Conservation (phyloP, 164 flowering plant genomes). For the Stephania cephalantha region DNA sequence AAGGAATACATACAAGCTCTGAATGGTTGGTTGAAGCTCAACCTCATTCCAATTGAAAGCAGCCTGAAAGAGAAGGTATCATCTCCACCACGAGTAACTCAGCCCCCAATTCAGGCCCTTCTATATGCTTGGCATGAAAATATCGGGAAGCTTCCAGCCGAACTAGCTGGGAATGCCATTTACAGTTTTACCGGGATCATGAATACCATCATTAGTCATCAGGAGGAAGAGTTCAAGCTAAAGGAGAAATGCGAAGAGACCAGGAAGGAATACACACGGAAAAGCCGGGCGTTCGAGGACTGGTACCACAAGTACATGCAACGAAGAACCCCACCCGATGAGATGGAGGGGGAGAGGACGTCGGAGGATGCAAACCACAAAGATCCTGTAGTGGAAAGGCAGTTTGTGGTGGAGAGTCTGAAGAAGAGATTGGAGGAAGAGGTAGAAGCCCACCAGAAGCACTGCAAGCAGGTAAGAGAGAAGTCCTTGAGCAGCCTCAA, state of each 20-base stretch:
- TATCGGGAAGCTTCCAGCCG: slow-evolving; percentile 74
- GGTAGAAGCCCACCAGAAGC: slow-evolving; percentile 48
- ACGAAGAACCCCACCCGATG: slow-evolving; percentile 34
- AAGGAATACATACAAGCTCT: slow-evolving; percentile 62
- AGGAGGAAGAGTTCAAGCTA: slow-evolving; percentile 69
- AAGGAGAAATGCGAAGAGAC: slow-evolving; percentile 74
- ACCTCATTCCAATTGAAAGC: slow-evolving; percentile 82
- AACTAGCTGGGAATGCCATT: slow-evolving; percentile 55
- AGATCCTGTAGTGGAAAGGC: slow-evolving; percentile 47
- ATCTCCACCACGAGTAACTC: slow-evolving; percentile 52
- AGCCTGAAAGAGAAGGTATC: slow-evolving; percentile 66
- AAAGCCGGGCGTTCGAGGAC: slow-evolving; percentile 52
- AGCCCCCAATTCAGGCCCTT: slow-evolving; percentile 65
- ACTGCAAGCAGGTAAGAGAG: slow-evolving; percentile 76
- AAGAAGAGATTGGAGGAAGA: slow-evolving; percentile 76
- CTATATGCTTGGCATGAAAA: slow-evolving; percentile 59
- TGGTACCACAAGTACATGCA: slow-evolving; percentile 64
- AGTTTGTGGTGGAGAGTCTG: slow-evolving; percentile 51
- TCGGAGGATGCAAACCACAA: slow-evolving; percentile 31
- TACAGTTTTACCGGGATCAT: slow-evolving; percentile 63
- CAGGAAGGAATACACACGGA: slow-evolving; percentile 45
- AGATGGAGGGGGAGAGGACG: slow-evolving; percentile 41
- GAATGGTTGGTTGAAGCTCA: slow-evolving; percentile 66
- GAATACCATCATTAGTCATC: slow-evolving; percentile 47
- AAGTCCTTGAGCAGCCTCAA: slow-evolving; percentile 69